Percentiles rank a stretch among this genome's conserved stretches.
These are phyloP conservation scores for Camillea tinctor DNA, from an alignment of 2,329 filamentous ascomycete species.

Conservation along the genomic window DNA sequence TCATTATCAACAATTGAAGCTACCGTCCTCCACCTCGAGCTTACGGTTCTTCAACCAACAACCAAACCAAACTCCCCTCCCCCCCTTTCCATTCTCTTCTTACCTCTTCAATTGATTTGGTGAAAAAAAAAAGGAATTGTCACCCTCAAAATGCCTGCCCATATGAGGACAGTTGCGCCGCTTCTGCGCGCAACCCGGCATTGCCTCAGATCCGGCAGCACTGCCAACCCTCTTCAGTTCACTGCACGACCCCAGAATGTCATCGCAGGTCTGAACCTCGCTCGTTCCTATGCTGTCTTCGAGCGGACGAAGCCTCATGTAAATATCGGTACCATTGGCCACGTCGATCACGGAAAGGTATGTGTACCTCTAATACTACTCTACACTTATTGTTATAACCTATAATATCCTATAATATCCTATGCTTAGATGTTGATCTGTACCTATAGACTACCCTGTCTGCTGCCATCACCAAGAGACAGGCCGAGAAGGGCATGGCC, in stretches of 20 bases:
- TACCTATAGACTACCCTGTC: conserved; percentile 91
- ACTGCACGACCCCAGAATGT: conserved; percentile 62
- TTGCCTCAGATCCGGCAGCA: conserved; percentile 66
- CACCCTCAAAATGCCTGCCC: conserved; percentile 67
- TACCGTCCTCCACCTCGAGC: background rate
- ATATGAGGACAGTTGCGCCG: conserved; percentile 74
- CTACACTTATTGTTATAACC: no score
- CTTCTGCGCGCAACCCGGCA: conserved; percentile 80
- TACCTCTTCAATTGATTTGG: conserved; percentile 11
- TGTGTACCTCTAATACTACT: no score
- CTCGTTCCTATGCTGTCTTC: conserved; percentile 68
- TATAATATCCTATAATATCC: no score
- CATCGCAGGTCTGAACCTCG: conserved; percentile 63
- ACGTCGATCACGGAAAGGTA: conserved; percentile 99
- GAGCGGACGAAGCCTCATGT: conserved; percentile 95
- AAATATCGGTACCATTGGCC: conserved; percentile 99
- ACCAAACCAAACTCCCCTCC: background rate
- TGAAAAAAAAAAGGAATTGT: conserved; percentile 7
- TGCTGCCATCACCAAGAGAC: conserved; percentile 97
- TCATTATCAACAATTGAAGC: background rate
- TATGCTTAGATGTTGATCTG: no score
- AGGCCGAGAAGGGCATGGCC: conserved; percentile 90
- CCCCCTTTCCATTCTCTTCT: background rate
- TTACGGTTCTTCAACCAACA: conserved; percentile 12
- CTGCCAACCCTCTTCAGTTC: conserved; percentile 74